Conservation (phyloP, 208 protist species). For the Naegleria gruberi region DNA sequence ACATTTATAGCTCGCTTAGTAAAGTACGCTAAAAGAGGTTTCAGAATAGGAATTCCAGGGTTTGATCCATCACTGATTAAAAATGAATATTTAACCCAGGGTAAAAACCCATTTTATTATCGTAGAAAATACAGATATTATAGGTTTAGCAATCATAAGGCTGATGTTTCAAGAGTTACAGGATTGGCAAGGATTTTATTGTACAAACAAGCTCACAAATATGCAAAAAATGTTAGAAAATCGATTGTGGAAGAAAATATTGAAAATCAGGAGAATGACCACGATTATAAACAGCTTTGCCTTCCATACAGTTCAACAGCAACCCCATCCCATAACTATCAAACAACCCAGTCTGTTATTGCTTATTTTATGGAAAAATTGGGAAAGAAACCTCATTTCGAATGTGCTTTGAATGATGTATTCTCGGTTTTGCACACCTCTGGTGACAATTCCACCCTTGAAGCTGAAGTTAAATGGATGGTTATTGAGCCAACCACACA, state of each 20-base stretch:
- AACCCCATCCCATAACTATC: not conserved
- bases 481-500: not conserved
- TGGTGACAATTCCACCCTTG: not conserved
- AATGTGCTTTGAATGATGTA: not conserved
- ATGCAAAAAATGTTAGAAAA: not conserved
- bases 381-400: not conserved
- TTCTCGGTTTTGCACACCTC: not conserved
- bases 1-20: not conserved
- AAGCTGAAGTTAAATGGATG: not conserved
- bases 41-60: constrained; percentile 7
- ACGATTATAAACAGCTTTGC: not conserved
- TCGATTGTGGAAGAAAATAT: not conserved
- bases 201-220: not conserved
- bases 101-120: not conserved
- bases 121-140: not conserved
- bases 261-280: not conserved
- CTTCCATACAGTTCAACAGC: not conserved
- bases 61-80: not conserved
- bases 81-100: not conserved
- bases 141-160: not conserved
- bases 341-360: not conserved
- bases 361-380: not conserved
- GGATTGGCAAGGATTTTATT: not conserved
- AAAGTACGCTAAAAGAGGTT: constrained; percentile 24
- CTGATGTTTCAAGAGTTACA: not conserved